Base-by-base conservation (phyloP, 768 basidiomycete genomes). In the Tricholoma terreum region DNA sequence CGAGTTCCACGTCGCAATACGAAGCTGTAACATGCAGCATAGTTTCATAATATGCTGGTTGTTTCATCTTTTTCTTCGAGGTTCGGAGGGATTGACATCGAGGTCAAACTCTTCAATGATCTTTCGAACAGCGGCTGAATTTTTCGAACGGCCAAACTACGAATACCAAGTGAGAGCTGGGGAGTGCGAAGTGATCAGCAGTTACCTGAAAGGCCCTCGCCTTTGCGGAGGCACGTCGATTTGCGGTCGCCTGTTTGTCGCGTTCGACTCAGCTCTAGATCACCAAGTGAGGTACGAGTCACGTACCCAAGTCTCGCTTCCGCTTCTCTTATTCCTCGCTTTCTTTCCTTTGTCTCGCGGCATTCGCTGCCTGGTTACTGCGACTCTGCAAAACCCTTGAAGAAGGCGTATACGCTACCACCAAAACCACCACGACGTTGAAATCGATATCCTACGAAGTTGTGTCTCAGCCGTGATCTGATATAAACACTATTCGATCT, bases 1-100 rank as follows among this genome's bases (percentile, higher is more conserved):
- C 62, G 17, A 73, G 59, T 4, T 54, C 58, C 46, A 68, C 69
- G 31, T 74, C 69, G 56, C 70, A 75, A 19, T 59, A 57, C 36
- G 70, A 63, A 22, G 70, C 71, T n/a, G 71, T 73, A 58, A 71
- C 69, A 62, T 77, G 75, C 22, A 76, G 63, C 24, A 77, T 57
- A 4, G 70, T 69, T 58, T 73, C 70, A 45, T 63, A 67, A 21
- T 63, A 66, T 42, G 54, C 30, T 30, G 58, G 34, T 19, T 63
- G 57, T 12, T 55, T 61, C 53, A 68, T 71, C 50, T n/a, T n/a
- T n/a, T n/a, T n/a, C n/a, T n/a, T 68, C 63, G 33, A 56, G 60
- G 22, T 65, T 67, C 71, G n/a, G 64, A 71, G 10, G 62, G 57
- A 43, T 61, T 73, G 50, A 77, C 68, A 57, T 75, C 73, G 17